Conservation (phyloP, 139 green algal species). For the Edaphochlamys debaryana region DNA sequence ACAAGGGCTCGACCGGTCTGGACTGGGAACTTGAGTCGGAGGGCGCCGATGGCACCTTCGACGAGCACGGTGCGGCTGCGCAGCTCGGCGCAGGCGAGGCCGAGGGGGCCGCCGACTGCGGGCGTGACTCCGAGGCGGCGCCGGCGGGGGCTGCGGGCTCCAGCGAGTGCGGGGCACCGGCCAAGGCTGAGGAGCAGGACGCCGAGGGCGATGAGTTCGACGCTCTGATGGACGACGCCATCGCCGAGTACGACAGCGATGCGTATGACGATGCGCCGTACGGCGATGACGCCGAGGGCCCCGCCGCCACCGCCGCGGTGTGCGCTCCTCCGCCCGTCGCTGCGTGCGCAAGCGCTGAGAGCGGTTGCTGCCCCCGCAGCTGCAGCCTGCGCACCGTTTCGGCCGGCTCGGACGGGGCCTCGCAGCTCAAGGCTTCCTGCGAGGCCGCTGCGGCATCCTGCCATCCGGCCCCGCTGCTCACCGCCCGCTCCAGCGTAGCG, state of each 20-base stretch:
- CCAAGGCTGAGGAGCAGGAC: slow-evolving; percentile 7
- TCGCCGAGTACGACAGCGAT: slow-evolving; percentile 31
- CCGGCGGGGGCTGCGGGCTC: not conserved
- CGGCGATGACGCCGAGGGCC: not conserved
- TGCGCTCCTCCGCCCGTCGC: not conserved
- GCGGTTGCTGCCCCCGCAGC: not conserved
- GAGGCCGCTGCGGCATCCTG: too few species aligned
- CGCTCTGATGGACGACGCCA: slow-evolving; percentile 28
- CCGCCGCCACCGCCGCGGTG: not conserved
- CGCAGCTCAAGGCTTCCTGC: too few species aligned
- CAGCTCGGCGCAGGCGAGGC: not conserved
- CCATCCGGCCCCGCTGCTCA: too few species aligned
- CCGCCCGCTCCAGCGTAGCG: too few species aligned
- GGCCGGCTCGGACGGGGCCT: too few species aligned
- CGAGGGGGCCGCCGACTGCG: not conserved
- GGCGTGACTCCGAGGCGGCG: too few species aligned
- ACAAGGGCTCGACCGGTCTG: too few species aligned
- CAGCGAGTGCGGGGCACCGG: too few species aligned
- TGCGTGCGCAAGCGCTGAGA: not conserved
- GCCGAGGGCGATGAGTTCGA: slow-evolving; percentile 24
- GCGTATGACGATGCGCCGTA: slow-evolving; percentile 9
- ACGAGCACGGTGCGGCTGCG: slow-evolving; percentile 28
- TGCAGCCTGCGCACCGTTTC: too few species aligned
- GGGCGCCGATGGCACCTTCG: slow-evolving; percentile 1
- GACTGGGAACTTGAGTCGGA: slow-evolving; percentile 13